Percentiles rank a stretch among this genome's conserved stretches.
Conservation (phyloP, 2,329 filamentous ascomycete species). For the Exophiala phaeomuriformis region DNA sequence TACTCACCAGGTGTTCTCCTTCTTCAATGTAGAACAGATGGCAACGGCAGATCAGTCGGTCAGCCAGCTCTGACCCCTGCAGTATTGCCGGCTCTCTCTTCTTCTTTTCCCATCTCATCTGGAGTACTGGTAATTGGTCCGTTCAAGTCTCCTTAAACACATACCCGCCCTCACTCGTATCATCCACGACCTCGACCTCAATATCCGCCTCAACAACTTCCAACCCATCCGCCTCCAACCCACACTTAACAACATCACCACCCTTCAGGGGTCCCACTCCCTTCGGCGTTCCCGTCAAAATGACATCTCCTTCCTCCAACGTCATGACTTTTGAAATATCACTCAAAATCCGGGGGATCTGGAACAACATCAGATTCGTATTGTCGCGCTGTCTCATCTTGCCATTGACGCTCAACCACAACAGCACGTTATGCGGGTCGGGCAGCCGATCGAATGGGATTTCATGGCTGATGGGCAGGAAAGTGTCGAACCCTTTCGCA, state of each 20-base stretch:
- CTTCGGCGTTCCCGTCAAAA: conserved; percentile 95
- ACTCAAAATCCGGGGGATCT: conserved; percentile 75
- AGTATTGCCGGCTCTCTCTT: too few species aligned
- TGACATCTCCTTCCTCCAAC: conserved; percentile 81
- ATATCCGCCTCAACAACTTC: conserved; percentile 79
- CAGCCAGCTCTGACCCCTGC: too few species aligned
- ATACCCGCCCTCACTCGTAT: conserved; percentile 61
- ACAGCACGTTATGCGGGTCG: conserved; percentile 79
- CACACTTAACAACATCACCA: conserved; percentile 81
- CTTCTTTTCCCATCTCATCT: too few species aligned
- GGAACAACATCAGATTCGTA: conserved; percentile 90
- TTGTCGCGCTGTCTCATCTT: conserved; percentile 73
- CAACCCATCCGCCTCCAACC: conserved; percentile 69
- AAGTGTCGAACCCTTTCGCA: conserved; percentile 96
- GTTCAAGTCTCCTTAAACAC: conserved; percentile 63
- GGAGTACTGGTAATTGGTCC: not conserved
- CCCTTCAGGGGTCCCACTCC: conserved; percentile 80
- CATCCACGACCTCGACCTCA: conserved; percentile 72
- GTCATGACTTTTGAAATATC: conserved; percentile 96
- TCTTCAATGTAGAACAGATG: too few species aligned
- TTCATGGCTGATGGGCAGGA: conserved; percentile 74
- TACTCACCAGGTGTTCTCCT: too few species aligned
- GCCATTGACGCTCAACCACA: conserved; percentile 79
- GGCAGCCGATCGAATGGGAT: conserved; percentile 74
- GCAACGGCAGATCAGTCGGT: too few species aligned